Base-by-base conservation (phyloP, 495 filamentous ascomycete species). In the Astrothelium macrocarpum region DNA sequence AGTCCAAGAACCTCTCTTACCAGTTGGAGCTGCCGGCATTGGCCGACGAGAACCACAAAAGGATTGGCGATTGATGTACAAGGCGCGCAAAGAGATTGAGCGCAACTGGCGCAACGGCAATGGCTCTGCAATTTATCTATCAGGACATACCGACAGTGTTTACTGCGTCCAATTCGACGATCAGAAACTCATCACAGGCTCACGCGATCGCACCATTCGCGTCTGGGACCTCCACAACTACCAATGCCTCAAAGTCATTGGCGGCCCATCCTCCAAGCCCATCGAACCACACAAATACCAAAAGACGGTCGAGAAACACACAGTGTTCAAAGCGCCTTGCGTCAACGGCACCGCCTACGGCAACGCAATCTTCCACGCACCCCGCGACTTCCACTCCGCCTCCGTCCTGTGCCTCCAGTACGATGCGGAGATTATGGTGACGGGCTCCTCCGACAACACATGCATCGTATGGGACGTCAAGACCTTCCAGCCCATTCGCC, bases 81-180 rank as follows among this genome's bases (percentile, higher is more conserved):
- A 84, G 65, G 87, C 87, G 43, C 86, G 89, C 59, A 80, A 84
- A 58, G 81, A 87, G 62, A 80, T 98, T 31, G 86, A 91, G 62
- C 77, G 80, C 59, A 85, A 87, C 58, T 98, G 94, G 94, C 84
- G 83, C 65, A 75, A 85, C 46, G 88, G 89, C 64, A 82, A 85
- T 61, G 88, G 89, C 28, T 87, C 85, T 46, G 86, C 90, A 0
- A 87, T 95, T 60, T 96, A 95, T 72, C 78, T 97, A 20, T 88
- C 93, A 70, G 94, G 95, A 1, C 94, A 98, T 70, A 83, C 83
- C 12, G 94, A 97, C 73, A 96, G 90, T 66, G 92, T 98, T 28
- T 98, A 98, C 75, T 97, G 94, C 73, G 85, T 93, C 43, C 94
- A 97, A 72, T 98, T 97, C 76, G 94, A 98, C 73, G 92, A 97